A percentile compares a stretch with the other conserved stretches of the same genome.
Evolutionary conservation across 75 land plant genomes (phyloP).

Genomic region (Selaginella tamariscina): DNA sequence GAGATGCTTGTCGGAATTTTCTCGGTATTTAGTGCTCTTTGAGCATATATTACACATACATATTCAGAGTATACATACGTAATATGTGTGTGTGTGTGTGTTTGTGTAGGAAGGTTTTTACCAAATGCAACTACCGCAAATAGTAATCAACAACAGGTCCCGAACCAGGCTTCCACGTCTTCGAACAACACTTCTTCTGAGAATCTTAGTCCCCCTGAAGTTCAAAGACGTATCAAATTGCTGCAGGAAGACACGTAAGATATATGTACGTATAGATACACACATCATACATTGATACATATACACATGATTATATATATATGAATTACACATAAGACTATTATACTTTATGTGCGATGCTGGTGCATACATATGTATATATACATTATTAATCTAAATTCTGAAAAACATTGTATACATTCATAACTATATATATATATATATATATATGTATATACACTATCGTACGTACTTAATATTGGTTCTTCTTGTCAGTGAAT

Average conservation of each 20-base stretch:
- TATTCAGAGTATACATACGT: too few species aligned
- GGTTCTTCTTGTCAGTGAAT: conserved; percentile 31
- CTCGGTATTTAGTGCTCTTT: conserved; percentile 7
- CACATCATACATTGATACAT: too few species aligned
- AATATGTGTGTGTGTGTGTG: too few species aligned
- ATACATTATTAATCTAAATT: too few species aligned
- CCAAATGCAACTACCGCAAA: not conserved
- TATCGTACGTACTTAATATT: not conserved
- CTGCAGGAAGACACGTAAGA: not conserved
- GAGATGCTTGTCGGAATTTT: conserved; percentile 23
- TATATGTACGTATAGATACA: too few species aligned
- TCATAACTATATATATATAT: not conserved
- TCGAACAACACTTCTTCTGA: not conserved
- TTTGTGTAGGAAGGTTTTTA: not conserved
- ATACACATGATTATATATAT: too few species aligned
- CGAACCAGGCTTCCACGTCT: not conserved
- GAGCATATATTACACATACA: not conserved
- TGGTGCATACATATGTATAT: too few species aligned
- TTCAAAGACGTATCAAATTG: not conserved
- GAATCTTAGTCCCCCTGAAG: not conserved
- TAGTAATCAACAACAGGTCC: not conserved
- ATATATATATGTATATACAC: not conserved
- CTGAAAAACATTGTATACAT: not conserved
- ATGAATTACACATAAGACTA: too few species aligned
- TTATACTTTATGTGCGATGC: too few species aligned